A percentile compares a stretch with the other conserved stretches of the same genome.
These are phyloP conservation scores for Cucumis sativus DNA, from an alignment of 306 rosid species.

Conservation along the genomic window Cucumber_9930_V3 NC_026659.2:7967001-7967500, in stretches of 20 bases:
- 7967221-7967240: constrained; percentile 40
- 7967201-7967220: constrained; percentile 66
- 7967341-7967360: not conserved
- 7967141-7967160: constrained; percentile 72
- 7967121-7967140: not conserved
- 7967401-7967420: too few relatives aligned
- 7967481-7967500: too few relatives aligned
- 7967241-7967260: constrained; percentile 16
- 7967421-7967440: too few relatives aligned
- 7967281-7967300: too few relatives aligned
- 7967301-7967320: too few relatives aligned
- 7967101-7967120: constrained; percentile 6
- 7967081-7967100: constrained; percentile 45
- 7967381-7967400: not conserved
- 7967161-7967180: constrained; percentile 50
- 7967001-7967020: constrained; percentile 44
- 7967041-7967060: constrained; percentile 37
- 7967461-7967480: too few relatives aligned
- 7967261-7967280: too few relatives aligned
- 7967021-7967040: constrained; percentile 65
- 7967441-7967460: too few relatives aligned
- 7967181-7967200: constrained; percentile 28
- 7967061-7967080: constrained; percentile 24
- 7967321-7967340: too few relatives aligned
- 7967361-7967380: not conserved